Conservation (phyloP, 2,329 filamentous ascomycete species). For the Elsinoe necatrix region DNA sequence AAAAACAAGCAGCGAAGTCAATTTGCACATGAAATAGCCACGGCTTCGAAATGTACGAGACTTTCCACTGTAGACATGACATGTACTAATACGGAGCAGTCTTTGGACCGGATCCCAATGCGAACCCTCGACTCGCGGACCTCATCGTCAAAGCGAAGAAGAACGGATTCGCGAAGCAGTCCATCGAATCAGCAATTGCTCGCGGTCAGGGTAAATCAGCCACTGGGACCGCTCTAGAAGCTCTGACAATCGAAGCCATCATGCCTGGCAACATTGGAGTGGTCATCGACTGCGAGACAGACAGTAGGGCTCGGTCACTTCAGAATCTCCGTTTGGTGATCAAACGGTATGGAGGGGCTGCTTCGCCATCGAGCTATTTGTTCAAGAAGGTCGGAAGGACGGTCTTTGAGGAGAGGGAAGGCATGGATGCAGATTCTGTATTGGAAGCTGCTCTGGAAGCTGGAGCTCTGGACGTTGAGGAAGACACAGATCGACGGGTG, state of each 20-base stretch:
- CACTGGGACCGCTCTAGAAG: conserved; percentile 67
- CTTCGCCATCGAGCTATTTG: conserved; percentile 70
- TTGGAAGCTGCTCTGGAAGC: conserved; percentile 77
- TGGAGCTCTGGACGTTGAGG: conserved; percentile 66
- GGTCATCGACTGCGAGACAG: conserved; percentile 78
- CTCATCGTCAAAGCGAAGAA: conserved; percentile 73
- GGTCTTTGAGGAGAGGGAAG: conserved; percentile 55
- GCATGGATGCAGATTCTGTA: conserved; percentile 56
- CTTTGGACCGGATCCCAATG: conserved; percentile 62
- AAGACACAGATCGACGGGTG: conserved; percentile 59
- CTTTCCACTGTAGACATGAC: background rate
- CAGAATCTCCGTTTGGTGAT: conserved; percentile 64
- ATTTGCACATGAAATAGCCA: conserved; percentile 64
- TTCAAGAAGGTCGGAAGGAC: conserved; percentile 75
- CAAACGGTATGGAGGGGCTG: conserved; percentile 61
- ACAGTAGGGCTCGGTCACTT: conserved; percentile 65
- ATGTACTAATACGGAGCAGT: conserved; percentile 35
- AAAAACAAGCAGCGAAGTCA: conserved; percentile 63
- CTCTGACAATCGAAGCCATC: conserved; percentile 69
- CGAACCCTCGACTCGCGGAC: conserved; percentile 67
- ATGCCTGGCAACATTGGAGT: conserved; percentile 64
- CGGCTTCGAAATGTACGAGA: conserved; percentile 61
- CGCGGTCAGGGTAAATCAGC: conserved; percentile 78
- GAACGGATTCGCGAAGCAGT: conserved; percentile 71
- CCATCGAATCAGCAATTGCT: conserved; percentile 78